Evolutionary conservation across 306 rosid genomes (phyloP), one percentile per base, ranked within the genome.

Genomic region (Betula pendula): DNA sequence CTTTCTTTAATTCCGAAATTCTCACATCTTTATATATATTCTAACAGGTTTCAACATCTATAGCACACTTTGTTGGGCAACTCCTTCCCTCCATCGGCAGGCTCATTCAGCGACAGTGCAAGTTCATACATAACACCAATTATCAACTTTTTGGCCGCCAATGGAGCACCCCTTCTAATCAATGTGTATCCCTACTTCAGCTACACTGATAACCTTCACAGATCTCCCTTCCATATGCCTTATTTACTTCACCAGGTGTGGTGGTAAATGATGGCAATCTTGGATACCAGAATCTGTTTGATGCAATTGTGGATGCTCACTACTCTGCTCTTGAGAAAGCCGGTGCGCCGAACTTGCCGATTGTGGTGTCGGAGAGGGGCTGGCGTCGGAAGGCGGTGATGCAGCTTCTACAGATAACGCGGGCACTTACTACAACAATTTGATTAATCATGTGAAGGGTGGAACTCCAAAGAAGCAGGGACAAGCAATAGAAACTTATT

Each of bases 321-420:
- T 87, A 90, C 13, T 77, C 79, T 12, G 92, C 97, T 29, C 82
- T 90, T 22, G 96, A 87, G 84, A 90, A 60, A 60, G 67, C 67
- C 7, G 67, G 42, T 13, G 67, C n/a, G 7, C 55, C 82, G 2
- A 38, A 65, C 27, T 11, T 89, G 82, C 19, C 67, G 24, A 71
- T 88, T 1, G 92, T 92, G 17, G 93, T 90, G 15, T 84, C 96
- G 0, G 96, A 92, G 81, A 92, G 89, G 7, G 96, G 97, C 8
- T 92, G 97, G 96, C 96, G 8, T 88, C 93, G 0, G 59, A 15
- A 10, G 93, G 91, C 20, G 80, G 86, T 49, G 10, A 1, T 20
- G 85, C 76, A 0, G 88, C 93, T 1, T 58, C 77, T 2, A 0
- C 3, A 2, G 72, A 79, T 0, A 90, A 87, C 70, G 93, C 92